Base-by-base conservation (phyloP, 116 monocot genomes). In the Zostera marina region DNA sequence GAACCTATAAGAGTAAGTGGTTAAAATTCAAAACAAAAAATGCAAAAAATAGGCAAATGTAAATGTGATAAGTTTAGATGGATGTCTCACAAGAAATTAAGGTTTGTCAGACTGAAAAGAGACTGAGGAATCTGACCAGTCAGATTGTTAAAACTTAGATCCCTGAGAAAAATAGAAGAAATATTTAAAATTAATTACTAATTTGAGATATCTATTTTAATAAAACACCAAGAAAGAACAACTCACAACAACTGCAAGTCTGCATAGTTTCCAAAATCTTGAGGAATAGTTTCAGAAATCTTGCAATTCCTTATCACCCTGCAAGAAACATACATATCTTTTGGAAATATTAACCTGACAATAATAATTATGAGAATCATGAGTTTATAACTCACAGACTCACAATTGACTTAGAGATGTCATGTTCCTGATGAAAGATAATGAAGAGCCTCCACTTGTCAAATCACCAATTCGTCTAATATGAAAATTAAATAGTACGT, bases 101-200 rank as follows among this genome's bases (percentile, higher is more conserved):
- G 76, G 17, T 63, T 74, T 52, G 47, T 70, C 65, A 81, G 65
- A 63, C 64, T 84, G 74, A 90, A 81, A 38, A 90, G 81, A 47
- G 90, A 74, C 56, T 54, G 62, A 3, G 79, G 79, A 64, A 90
- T 23, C 47, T 53, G 17, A 20, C 84, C 90, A 15, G 72, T 90
- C 41, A 90, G 62, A 64, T 89, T 89, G 78, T 89, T 89, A 66
- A 89, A 89, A 71, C 89, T 84, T 64, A 89, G 62, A 69, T 89
- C 89, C 73, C 89, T 89, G 58, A 21, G 20, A 42, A 51, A 61
- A 32, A n/a, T 24, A 56, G 14, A 56, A 26, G 7, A 56, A 38
- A 56, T 40, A 49, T 9, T 0, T 1, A 8, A 49, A 17, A 7
- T 32, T 8, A 11, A 14, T 14, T 40, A 38, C 14, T 56, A 14